A percentile compares a stretch with the other conserved stretches of the same genome.
Evolutionary conservation across 2,329 filamentous ascomycete genomes (phyloP).

Genomic region (Colletotrichum coccodes): DNA sequence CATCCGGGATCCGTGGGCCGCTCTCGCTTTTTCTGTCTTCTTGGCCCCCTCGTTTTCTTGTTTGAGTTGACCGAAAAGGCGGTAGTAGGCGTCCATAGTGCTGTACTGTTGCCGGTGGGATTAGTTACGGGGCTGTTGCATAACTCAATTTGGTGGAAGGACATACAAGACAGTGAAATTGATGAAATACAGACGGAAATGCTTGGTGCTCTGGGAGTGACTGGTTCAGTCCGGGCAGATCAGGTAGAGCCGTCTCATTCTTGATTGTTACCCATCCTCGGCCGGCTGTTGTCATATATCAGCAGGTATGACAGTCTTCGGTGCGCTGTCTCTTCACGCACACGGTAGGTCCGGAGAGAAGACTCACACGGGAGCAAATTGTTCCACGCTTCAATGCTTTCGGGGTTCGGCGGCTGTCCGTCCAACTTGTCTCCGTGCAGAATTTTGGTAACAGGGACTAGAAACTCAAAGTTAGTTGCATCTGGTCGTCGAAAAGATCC

Average conservation of each 20-base stretch:
- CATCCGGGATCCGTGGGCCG: too few species aligned
- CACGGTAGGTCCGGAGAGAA: neutral
- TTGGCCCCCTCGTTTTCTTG: too few species aligned
- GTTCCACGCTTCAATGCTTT: neutral
- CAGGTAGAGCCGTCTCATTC: neutral
- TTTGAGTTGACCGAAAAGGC: constrained; percentile 7
- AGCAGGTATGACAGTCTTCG: neutral
- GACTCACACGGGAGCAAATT: neutral
- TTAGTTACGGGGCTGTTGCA: neutral
- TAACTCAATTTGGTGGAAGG: neutral
- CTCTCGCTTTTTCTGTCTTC: too few species aligned
- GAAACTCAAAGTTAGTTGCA: too few species aligned
- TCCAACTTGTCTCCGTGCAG: neutral
- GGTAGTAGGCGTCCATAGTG: neutral
- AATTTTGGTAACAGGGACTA: neutral
- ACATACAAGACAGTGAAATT: constrained; percentile 34
- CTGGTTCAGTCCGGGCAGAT: constrained; percentile 1
- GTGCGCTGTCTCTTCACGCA: too few species aligned
- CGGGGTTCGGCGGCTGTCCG: too few species aligned
- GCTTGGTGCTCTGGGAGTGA: neutral
- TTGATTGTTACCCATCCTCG: neutral
- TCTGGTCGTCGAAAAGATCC: too few species aligned
- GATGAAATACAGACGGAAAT: constrained; percentile 9
- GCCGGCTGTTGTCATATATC: neutral
- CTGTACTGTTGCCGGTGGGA: neutral